Percentiles rank a stretch among this genome's conserved stretches.
These are phyloP conservation scores for Talaromyces sp. DNA, from an alignment of 2,329 filamentous ascomycete species.

Conservation along the genomic window DNA sequence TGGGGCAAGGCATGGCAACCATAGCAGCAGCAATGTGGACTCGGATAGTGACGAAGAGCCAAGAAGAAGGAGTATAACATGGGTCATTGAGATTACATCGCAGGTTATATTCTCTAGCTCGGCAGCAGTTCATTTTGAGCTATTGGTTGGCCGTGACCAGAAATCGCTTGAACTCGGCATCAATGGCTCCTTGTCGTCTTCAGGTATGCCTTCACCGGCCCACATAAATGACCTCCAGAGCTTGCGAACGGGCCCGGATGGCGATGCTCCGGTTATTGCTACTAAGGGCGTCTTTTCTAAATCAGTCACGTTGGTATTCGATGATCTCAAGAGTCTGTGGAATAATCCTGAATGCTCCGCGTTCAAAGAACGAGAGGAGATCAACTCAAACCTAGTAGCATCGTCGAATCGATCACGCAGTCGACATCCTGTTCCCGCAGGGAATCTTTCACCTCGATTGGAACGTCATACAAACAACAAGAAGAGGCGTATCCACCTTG, in stretches of 20 bases:
- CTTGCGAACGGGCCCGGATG: constrained; percentile 49
- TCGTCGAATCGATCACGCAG: constrained; percentile 16
- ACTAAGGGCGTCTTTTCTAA: constrained; percentile 76
- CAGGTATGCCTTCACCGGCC: constrained; percentile 55
- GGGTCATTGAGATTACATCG: constrained; percentile 86
- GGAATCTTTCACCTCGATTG: neutral
- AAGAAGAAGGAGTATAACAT: constrained; percentile 58
- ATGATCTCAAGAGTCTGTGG: constrained; percentile 88
- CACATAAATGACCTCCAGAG: constrained; percentile 72
- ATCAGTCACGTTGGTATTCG: constrained; percentile 70
- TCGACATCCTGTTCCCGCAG: constrained; percentile 12
- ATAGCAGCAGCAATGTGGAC: constrained; percentile 25
- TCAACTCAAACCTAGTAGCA: constrained; percentile 32
- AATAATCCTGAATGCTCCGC: constrained; percentile 79
- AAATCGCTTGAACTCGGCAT: constrained; percentile 69
- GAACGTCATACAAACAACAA: constrained; percentile 21
- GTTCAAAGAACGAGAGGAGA: constrained; percentile 43
- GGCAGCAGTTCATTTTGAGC: constrained; percentile 80
- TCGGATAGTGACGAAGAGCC: constrained; percentile 21
- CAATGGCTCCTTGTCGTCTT: constrained; percentile 48
- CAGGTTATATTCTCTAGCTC: constrained; percentile 92
- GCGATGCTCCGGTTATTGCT: constrained; percentile 58
- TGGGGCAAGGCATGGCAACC: constrained; percentile 28
- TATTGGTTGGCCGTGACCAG: constrained; percentile 79
- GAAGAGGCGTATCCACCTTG: constrained; percentile 71